phyloP scores from a whole-genome alignment of 1,284 basidiomycete species.

The Rhodofomes roseus region DNA sequence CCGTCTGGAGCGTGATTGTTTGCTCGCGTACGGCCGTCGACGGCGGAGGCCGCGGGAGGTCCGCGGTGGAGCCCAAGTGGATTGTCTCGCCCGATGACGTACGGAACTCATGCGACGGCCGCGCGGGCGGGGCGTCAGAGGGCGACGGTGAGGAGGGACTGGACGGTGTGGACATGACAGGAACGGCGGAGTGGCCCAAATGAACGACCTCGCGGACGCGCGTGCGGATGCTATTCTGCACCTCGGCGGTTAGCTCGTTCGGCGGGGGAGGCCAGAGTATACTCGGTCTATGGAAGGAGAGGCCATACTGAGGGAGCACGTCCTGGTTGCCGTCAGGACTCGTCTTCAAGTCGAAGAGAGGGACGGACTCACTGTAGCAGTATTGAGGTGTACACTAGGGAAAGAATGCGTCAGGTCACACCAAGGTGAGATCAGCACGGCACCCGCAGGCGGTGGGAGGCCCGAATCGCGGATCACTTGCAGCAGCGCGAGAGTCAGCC shows the following conservation, averaged over 20 bases:
- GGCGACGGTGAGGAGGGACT: background rate
- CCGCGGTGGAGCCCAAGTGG: slow-evolving; percentile 42
- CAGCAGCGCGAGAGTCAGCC: slow-evolving; percentile 79
- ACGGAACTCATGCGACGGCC: slow-evolving; percentile 7
- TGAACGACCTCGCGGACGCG: slow-evolving; percentile 61
- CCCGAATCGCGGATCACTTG: slow-evolving; percentile 89
- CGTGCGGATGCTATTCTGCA: slow-evolving; percentile 60
- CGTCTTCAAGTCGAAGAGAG: background rate
- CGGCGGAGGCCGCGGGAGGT: slow-evolving; percentile 35
- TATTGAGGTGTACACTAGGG: slow-evolving; percentile 84
- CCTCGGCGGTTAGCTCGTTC: slow-evolving; percentile 59
- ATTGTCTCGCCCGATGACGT: slow-evolving; percentile 14
- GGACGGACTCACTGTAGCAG: slow-evolving; percentile 62
- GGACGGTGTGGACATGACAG: slow-evolving; percentile 5
- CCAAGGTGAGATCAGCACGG: slow-evolving; percentile 86
- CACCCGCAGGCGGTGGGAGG: slow-evolving; percentile 83
- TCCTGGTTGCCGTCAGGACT: slow-evolving; percentile 43
- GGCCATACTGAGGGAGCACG: slow-evolving; percentile 64
- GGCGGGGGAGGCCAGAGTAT: slow-evolving; percentile 90
- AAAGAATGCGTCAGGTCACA: slow-evolving; percentile 95
- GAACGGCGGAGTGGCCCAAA: slow-evolving; percentile 17
- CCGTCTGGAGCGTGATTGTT: slow-evolving; percentile 39
- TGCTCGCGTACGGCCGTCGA: slow-evolving; percentile 31
- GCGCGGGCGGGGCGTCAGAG: background rate
- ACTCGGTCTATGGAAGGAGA: slow-evolving; percentile 81